These are phyloP conservation scores for Lasiodiplodia citricola DNA, from an alignment of 2,329 filamentous ascomycete genomes.

Conservation along the genomic window DNA sequence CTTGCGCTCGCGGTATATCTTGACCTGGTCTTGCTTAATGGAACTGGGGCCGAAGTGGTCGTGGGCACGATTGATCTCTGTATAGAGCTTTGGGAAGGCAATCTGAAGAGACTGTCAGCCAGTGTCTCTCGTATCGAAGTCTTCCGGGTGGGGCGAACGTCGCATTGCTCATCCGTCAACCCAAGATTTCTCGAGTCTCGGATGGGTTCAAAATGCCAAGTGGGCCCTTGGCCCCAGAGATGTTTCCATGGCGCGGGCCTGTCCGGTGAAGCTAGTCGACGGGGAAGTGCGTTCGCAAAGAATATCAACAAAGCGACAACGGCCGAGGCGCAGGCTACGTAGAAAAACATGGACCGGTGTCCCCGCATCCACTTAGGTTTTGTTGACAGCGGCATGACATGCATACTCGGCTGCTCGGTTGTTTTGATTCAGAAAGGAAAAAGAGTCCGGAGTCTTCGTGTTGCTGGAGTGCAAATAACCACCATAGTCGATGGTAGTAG, in stretches of 20 bases:
- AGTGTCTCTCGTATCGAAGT: not conserved
- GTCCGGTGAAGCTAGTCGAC: not conserved
- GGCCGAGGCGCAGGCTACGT: not conserved
- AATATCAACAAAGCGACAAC: not conserved
- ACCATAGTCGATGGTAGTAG: too few species aligned
- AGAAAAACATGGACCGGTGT: not conserved
- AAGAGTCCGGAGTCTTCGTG: not conserved
- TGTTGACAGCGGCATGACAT: not conserved
- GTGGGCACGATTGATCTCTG: constrained; percentile 5
- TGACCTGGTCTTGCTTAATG: not conserved
- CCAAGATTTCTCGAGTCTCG: constrained; percentile 18
- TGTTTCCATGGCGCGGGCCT: not conserved
- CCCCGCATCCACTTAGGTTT: not conserved
- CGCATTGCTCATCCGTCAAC: constrained; percentile 21
- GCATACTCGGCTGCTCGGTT: not conserved
- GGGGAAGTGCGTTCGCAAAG: not conserved
- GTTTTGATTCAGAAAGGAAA: not conserved
- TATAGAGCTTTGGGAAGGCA: constrained; percentile 18
- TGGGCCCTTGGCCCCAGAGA: not conserved
- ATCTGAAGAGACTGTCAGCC: not conserved
- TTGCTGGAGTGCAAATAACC: not conserved
- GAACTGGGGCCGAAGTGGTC: not conserved
- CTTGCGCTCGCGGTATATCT: not conserved
- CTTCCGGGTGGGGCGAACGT: not conserved
- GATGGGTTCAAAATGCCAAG: constrained; percentile 11